A percentile compares a stretch with the other conserved stretches of the same genome.
Conservation (phyloP, 768 basidiomycete species). For the Xanthoconium purpureum region DNA sequence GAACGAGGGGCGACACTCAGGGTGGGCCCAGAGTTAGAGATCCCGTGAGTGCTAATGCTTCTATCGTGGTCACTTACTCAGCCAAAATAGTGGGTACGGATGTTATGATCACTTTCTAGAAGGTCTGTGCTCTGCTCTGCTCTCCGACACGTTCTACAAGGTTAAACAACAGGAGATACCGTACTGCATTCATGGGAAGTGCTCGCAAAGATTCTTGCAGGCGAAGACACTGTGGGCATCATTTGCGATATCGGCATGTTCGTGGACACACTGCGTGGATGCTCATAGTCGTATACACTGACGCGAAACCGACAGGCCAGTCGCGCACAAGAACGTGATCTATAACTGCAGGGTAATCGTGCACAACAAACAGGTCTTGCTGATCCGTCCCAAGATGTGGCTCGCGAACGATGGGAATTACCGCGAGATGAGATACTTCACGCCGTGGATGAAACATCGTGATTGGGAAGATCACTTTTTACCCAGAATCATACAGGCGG, state of each 20-base stretch:
- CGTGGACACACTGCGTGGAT: slow-evolving; percentile 22
- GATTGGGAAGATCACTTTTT: slow-evolving; percentile 91
- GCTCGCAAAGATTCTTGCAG: slow-evolving; percentile 82
- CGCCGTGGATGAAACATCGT: slow-evolving; percentile 89
- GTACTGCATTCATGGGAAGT: slow-evolving; percentile 98
- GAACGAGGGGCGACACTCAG: slow-evolving; percentile 82
- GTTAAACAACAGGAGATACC: slow-evolving; percentile 71
- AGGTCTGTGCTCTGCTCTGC: slow-evolving; percentile 44
- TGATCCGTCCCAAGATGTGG: slow-evolving; percentile 99
- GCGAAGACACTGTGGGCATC: slow-evolving; percentile 78
- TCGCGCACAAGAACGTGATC: slow-evolving; percentile 96
- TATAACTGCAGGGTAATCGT: slow-evolving; percentile 96
- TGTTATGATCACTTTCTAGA: slow-evolving; percentile 98
- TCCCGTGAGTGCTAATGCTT: slow-evolving; percentile 56
- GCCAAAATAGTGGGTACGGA: slow-evolving; percentile 76
- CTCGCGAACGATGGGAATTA: slow-evolving; percentile 98
- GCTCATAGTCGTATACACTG: neutral
- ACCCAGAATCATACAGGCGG: slow-evolving; percentile 81
- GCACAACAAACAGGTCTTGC: slow-evolving; percentile 78
- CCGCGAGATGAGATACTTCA: slow-evolving; percentile 84
- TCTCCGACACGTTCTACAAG: neutral
- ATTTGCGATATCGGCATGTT: slow-evolving; percentile 97
- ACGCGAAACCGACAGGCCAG: slow-evolving; percentile 60
- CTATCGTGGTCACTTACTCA: neutral
- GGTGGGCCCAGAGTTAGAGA: slow-evolving; percentile 96